A percentile compares a stretch with the other conserved stretches of the same genome.
Conservation (phyloP, 192 early-diverging fungal genomes). For the Phlyctochytrium planicorne region DNA sequence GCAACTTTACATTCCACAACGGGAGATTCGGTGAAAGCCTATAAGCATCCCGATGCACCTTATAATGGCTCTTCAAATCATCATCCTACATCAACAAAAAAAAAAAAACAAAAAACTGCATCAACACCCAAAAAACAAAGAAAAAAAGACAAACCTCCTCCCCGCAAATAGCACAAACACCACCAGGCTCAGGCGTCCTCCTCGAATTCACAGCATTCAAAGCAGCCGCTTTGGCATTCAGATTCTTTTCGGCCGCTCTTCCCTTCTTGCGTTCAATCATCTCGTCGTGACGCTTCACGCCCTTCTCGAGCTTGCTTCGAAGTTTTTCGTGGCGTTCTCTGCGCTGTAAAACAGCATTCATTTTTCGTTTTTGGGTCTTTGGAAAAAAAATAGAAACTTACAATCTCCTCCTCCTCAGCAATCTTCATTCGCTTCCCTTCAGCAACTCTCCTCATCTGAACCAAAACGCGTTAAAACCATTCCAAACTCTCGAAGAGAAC, state of each 20-base stretch:
- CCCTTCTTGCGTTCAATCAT: conserved; percentile 24
- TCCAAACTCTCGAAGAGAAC: conserved; percentile 18
- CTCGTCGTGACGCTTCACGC: conserved; percentile 24
- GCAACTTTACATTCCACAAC: background rate
- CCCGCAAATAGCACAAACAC: background rate
- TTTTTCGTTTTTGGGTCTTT: background rate
- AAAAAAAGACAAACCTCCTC: too few species aligned
- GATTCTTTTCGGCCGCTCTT: conserved; percentile 27
- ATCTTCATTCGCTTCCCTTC: conserved; percentile 26
- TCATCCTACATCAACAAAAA: background rate
- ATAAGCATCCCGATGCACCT: too few species aligned
- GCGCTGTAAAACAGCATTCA: conserved; percentile 7
- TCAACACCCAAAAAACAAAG: too few species aligned
- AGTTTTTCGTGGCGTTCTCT: conserved; percentile 25
- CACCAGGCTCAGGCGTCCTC: background rate
- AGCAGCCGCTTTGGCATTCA: conserved; percentile 24
- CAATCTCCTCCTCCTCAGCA: conserved; percentile 22
- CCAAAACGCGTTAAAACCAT: background rate
- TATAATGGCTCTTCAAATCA: too few species aligned
- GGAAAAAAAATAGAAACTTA: conserved; percentile 17
- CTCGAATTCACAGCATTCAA: too few species aligned
- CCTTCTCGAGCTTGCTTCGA: conserved; percentile 24
- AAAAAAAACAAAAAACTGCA: too few species aligned
- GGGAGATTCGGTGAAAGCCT: too few species aligned
- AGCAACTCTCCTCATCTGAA: conserved; percentile 9